Conservation (phyloP, 176 grass and related monocot genomes). For the Carex parvula region DNA sequence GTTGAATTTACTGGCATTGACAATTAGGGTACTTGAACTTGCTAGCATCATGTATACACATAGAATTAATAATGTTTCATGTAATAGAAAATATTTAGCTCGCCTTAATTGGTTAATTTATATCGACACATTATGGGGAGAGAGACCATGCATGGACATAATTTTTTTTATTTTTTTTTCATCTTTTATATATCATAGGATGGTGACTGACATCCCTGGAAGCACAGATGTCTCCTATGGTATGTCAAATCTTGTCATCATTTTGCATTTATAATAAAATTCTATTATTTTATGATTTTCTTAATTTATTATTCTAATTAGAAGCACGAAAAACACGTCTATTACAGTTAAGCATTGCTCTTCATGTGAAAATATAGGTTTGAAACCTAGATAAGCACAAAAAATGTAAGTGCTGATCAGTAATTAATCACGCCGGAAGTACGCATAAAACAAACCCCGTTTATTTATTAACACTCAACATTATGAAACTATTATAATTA, state of each 20-base stretch:
- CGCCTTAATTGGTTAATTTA: no score
- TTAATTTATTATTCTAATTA: background rate
- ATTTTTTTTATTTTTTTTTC: background rate
- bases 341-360: background rate
- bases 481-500: no score
- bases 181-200: conserved; percentile 36
- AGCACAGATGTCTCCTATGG: conserved; percentile 53
- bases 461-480: no score
- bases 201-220: conserved; percentile 75
- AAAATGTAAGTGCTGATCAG: no score
- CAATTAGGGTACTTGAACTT: background rate
- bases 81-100: background rate
- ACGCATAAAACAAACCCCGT: no score
- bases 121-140: background rate
- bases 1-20: conserved; percentile 4
- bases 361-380: background rate
- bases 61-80: no score
- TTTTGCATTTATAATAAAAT: background rate
- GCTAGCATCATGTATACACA: no score
- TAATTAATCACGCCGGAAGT: no score
- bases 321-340: background rate
- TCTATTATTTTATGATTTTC: background rate
- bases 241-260: conserved; percentile 25
- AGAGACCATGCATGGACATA: background rate
- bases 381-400: no score